Percentiles rank a stretch among this genome's conserved stretches.
phyloP scores from a whole-genome alignment of 441 rosid species.

The Pelargonium myrrhifolium region DNA sequence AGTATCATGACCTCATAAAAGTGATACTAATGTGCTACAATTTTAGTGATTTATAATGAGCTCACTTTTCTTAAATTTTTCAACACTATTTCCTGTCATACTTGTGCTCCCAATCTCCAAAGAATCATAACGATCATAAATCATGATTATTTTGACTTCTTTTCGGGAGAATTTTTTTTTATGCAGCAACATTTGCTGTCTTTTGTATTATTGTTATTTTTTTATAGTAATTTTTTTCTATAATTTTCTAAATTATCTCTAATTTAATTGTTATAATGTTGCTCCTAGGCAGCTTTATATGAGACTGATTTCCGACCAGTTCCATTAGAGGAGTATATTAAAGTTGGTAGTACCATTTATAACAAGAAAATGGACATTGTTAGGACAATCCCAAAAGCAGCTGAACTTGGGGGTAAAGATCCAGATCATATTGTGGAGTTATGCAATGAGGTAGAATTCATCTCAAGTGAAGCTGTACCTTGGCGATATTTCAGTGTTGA shows the following conservation, averaged over 20 bases:
- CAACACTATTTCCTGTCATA: background rate
- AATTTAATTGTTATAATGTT: slow-evolving; percentile 16
- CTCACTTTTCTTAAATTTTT: background rate
- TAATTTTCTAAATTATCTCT: background rate
- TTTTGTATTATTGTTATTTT: background rate
- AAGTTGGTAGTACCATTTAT: slow-evolving; percentile 82
- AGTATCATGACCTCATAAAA: no score
- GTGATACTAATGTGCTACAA: no score
- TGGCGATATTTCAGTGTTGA: slow-evolving; percentile 20
- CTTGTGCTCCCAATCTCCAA: background rate
- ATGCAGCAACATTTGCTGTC: background rate
- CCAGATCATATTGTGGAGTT: slow-evolving; percentile 93
- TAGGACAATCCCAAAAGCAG: slow-evolving; percentile 65
- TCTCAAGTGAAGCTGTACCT: slow-evolving; percentile 14
- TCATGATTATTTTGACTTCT: slow-evolving; percentile 1
- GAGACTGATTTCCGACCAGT: slow-evolving; percentile 95
- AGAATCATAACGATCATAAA: background rate
- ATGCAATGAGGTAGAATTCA: slow-evolving; percentile 70
- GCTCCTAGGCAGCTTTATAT: slow-evolving; percentile 79
- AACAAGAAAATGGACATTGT: slow-evolving; percentile 71
- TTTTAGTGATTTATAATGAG: background rate
- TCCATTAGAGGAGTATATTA: slow-evolving; percentile 86
- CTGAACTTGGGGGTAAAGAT: slow-evolving; percentile 81
- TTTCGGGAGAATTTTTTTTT: background rate
- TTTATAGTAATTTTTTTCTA: background rate